Conservation (phyloP, 2,329 filamentous ascomycete species). For the Aspergillus sp. region DNA sequence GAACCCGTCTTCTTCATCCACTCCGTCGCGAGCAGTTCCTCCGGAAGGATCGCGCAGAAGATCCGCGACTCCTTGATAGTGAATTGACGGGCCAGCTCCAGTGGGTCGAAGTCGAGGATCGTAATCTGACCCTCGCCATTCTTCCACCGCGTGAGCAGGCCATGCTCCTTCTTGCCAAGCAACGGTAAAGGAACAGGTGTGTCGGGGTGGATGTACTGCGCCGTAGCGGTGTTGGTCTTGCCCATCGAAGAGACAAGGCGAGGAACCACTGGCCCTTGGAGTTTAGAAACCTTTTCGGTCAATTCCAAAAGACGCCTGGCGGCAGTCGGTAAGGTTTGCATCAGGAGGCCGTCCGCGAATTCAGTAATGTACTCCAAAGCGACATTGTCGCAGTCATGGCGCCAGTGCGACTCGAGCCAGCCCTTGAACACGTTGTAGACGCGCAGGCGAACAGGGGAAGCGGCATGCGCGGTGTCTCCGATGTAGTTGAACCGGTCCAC, state of each 20-base stretch:
- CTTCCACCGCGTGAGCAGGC: slow-evolving; percentile 72
- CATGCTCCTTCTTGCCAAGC: slow-evolving; percentile 74
- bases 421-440: slow-evolving; percentile 97
- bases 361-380: slow-evolving; percentile 73
- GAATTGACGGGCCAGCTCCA: slow-evolving; percentile 88
- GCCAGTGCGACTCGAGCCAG: slow-evolving; percentile 97
- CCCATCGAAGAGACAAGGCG: slow-evolving; percentile 81
- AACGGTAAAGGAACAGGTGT: slow-evolving; percentile 68
- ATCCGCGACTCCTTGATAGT: slow-evolving; percentile 89
- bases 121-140: slow-evolving; percentile 67
- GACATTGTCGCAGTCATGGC: slow-evolving; percentile 72
- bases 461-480: slow-evolving; percentile 70
- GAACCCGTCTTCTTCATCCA: slow-evolving; percentile 88
- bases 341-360: slow-evolving; percentile 76
- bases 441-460: slow-evolving; percentile 78
- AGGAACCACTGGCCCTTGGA: slow-evolving; percentile 74
- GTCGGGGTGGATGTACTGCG: slow-evolving; percentile 69
- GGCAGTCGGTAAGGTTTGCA: slow-evolving; percentile 68
- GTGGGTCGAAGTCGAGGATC: slow-evolving; percentile 85
- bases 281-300: slow-evolving; percentile 72
- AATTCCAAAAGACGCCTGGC: slow-evolving; percentile 79
- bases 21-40: slow-evolving; percentile 86
- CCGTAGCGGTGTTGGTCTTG: slow-evolving; percentile 77
- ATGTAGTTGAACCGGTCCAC: slow-evolving; percentile 92
- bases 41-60: slow-evolving; percentile 87